A percentile compares a stretch with the other conserved stretches of the same genome.
Evolutionary conservation across 805 yeast genomes (phyloP).

Genomic region (Soucietia sequanensis): DNA sequence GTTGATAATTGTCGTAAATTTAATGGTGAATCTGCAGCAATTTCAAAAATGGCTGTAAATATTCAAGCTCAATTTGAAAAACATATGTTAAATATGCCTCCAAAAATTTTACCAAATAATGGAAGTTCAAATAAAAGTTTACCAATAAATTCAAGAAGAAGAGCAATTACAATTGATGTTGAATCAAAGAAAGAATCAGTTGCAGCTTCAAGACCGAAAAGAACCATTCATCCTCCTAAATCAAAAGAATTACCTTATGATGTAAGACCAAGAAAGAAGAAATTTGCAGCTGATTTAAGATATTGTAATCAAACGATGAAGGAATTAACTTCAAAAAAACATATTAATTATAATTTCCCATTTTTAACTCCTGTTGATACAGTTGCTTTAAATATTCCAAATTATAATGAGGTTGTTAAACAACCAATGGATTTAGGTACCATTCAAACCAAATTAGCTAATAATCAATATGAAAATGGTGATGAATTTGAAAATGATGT

Average conservation of each 20-base stretch:
- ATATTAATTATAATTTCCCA: conserved; percentile 83
- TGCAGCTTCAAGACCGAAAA: conserved; percentile 84
- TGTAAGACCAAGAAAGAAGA: conserved; percentile 86
- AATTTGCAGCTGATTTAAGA: conserved; percentile 83
- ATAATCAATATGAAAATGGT: conserved; percentile 85
- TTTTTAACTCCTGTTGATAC: conserved; percentile 94
- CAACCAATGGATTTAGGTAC: conserved; percentile 96
- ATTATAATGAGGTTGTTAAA: conserved; percentile 81
- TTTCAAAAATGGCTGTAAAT: conserved; percentile 88
- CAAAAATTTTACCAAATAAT: conserved; percentile 36
- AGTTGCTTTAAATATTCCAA: conserved; percentile 88
- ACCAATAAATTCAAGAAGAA: conserved; percentile 18
- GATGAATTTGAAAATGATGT: conserved; percentile 86
- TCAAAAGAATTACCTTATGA: conserved; percentile 93
- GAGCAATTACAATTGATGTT: conserved; percentile 15
- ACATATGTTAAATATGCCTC: conserved; percentile 89
- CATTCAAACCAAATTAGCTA: conserved; percentile 71
- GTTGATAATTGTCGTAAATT: conserved; percentile 78
- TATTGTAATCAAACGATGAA: conserved; percentile 80
- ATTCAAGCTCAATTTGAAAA: conserved; percentile 91
- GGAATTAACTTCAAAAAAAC: conserved; percentile 80
- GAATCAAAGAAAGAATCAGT: conserved; percentile 48
- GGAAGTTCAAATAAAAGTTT: conserved; percentile 11
- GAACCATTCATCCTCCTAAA: conserved; percentile 95
- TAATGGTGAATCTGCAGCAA: conserved; percentile 80